Percentiles rank a stretch among this genome's conserved stretches.
These are phyloP conservation scores for Henningerozyma blattae DNA, from an alignment of 805 yeast genomes.

Conservation along the genomic window DNA sequence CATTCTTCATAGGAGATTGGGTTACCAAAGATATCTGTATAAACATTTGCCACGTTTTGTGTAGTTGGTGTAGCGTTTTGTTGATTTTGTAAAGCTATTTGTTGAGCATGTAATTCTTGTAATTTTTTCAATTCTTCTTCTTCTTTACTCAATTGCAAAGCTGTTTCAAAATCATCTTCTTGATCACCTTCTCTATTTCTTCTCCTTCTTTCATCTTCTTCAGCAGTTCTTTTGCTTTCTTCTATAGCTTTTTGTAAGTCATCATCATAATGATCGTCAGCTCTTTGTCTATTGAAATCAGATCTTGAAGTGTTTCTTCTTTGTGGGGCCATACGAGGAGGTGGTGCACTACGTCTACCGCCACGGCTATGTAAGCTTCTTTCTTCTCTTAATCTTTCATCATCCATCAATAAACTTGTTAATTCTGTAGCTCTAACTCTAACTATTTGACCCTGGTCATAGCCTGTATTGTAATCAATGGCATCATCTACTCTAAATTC, in stretches of 20 bases:
- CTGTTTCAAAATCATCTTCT: conserved; percentile 21
- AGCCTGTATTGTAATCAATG: conserved; percentile 35
- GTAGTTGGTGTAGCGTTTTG: conserved; percentile 15
- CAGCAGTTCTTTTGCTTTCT: conserved; percentile 69
- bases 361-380: conserved; percentile 31
- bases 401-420: conserved; percentile 68
- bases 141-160: conserved; percentile 21
- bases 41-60: conserved; percentile 19
- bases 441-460: conserved; percentile 80
- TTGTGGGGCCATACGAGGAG: conserved; percentile 18
- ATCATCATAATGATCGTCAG: conserved; percentile 38
- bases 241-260: conserved; percentile 75
- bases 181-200: conserved; percentile 16
- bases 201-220: conserved; percentile 60
- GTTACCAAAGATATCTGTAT: conserved; percentile 25
- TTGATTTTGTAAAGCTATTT: conserved; percentile 14
- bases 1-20: conserved; percentile 27
- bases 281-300: conserved; percentile 20
- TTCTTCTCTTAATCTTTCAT: conserved; percentile 65
- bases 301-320: conserved; percentile 16
- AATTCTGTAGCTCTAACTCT: conserved; percentile 86
- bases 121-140: conserved; percentile 22
- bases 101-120: conserved; percentile 20
- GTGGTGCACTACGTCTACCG: conserved; percentile 22
- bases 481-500: conserved; percentile 77